These are phyloP conservation scores for Hygrophorus russula DNA, from an alignment of 768 basidiomycete genomes.

Conservation along the genomic window DNA sequence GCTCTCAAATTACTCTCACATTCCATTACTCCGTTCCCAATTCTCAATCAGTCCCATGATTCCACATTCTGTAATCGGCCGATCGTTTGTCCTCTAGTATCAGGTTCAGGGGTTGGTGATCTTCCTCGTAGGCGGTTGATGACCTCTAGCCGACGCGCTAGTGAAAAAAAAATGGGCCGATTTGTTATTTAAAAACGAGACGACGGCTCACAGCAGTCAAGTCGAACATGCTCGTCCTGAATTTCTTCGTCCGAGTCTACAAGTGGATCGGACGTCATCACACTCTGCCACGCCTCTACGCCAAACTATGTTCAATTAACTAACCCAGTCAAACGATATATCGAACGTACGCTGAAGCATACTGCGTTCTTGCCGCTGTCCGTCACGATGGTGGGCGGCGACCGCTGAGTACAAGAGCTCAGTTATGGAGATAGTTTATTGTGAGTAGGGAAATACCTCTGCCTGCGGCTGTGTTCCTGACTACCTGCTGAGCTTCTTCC, in stretches of 20 bases:
- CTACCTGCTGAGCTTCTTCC: neutral
- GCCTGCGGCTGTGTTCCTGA: neutral
- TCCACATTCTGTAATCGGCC: no score
- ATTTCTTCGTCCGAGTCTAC: conserved; percentile 65
- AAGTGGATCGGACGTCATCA: conserved; percentile 59
- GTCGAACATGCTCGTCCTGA: conserved; percentile 49
- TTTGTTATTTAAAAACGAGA: conserved; percentile 6
- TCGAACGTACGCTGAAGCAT: conserved; percentile 56
- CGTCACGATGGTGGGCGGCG: neutral
- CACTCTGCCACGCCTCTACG: conserved; percentile 67
- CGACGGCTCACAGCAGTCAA: conserved; percentile 49
- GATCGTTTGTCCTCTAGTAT: no score
- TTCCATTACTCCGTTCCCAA: no score
- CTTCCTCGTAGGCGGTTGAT: neutral
- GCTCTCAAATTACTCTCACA: no score
- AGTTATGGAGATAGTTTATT: no score
- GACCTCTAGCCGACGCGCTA: conserved; percentile 25
- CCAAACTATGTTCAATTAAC: neutral
- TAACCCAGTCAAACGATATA: neutral
- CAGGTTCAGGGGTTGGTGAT: no score
- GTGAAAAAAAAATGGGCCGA: conserved; percentile 46
- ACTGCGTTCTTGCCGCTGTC: conserved; percentile 19
- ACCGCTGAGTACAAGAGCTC: no score
- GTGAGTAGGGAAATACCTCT: neutral
- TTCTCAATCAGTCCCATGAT: no score